Evolutionary conservation across 2,329 filamentous ascomycete genomes (phyloP), one percentile per base, ranked within the genome.

Genomic region (Passalora sequoiae): DNA sequence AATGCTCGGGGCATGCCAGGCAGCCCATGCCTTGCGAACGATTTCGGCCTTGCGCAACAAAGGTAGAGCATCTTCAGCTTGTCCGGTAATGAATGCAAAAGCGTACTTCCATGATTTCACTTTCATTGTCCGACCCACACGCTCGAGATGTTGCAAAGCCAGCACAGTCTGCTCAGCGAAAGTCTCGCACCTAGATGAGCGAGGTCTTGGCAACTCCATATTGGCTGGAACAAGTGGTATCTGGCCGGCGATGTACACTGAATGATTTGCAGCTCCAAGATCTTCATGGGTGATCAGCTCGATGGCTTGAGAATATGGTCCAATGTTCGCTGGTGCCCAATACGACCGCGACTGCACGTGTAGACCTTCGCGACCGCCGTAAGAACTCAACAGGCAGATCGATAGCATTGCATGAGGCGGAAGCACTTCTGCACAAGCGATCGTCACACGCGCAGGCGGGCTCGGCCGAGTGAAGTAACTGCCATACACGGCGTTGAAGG

Each of bases 291-390:
- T 16, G 16, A 71, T 70, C 8, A 79, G 67, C 2, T 76, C 73
- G 38, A 92, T 80, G 3, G 89, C 88, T 68, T 98, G 92, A 43
- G 89, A 96, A 66, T 97, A 97, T 0, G 92, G 92, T 0, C 92
- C 92, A 41, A 98, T 97, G 60, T 97, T 97, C 15, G 92, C 91
- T 0, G 92, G 92, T 0, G 92, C 92, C 92, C 92, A 98, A 72
- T 97, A 97, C 8, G 88, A 94, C 28, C 86, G 75, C 3, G 86
- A 89, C 66, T 97, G 92, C 4, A 98, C 89, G 63, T 98, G 92
- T 1, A 97, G 75, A 0, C 66, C 85, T 43, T 58, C 54, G 22
- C 71, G 65, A 28, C 46, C 41, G 13, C 54, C 52, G 29, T 17
- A 21, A 2, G 39, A 16, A 9, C 74, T 57, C 8, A 73, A 62